Evolutionary conservation across 163 green algal species (phyloP), one percentile per base, ranked within the genome.

Genomic region (Scenedesmus sp.): DNA sequence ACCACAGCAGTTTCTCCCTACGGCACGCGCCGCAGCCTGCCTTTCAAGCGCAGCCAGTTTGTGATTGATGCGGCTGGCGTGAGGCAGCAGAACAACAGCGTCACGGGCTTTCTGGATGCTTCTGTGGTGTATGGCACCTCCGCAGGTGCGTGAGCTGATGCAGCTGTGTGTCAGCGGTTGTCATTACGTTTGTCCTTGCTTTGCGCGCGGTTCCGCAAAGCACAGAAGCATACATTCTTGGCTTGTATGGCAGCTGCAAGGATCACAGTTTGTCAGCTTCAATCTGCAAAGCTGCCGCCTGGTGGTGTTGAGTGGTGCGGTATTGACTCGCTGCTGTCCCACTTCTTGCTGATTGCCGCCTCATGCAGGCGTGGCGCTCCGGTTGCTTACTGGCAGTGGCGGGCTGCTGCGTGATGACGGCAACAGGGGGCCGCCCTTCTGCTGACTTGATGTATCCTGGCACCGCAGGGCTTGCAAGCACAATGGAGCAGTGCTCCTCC

Each of bases 121-220:
- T 92, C 86, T 0, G 85, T 88, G 23, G 86, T 93, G 76, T 93
- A 93, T 54, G 91, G 91, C 4, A 81, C 8, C 16, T 93, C 91
- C 67, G 64, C 34, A 54, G 34, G 85, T 89, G 62, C 6, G 85
- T 10, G 16, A 0, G 15, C 20, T 18, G 18, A 34, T 18, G 66
- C 3, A 8, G 12, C 62, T 15, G 10, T 46, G 34, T 46, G 34
- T 1, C 34, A 46, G 34, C 34, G 34, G 34, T 26, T 26, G 26
- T 26, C 26, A 26, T 26, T 26, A 26, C 26, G 26, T 64, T 64
- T 64, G 59, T 64, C 7, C 59, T 34, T 76, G 66, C 66, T 23
- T 13, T 73, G 62, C 10, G 10, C 10, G 10, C 4, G 62, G 2
- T 73, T 16, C 10, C 62, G 62, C 10, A 73, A 23, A 13, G 16